A percentile compares a stretch with the other conserved stretches of the same genome.
phyloP scores from a whole-genome alignment of 345 rosid species.

The Garcia nutans region DNA sequence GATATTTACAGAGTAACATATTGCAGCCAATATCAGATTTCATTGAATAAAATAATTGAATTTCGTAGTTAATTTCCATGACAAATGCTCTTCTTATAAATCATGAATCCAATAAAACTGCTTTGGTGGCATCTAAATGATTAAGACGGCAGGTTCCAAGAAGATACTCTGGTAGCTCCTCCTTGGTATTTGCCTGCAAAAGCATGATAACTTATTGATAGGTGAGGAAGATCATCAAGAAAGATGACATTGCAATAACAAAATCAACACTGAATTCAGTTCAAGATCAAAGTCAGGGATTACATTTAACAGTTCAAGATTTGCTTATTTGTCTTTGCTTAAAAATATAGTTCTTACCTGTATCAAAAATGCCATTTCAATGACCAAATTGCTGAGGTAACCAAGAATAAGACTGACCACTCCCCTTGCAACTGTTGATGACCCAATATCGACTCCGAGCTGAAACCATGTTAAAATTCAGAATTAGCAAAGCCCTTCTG shows the following conservation, averaged over 20 bases:
- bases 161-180: conserved; percentile 90
- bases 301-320: not conserved
- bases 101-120: conserved; percentile 48
- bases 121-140: conserved; percentile 73
- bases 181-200: conserved; percentile 77
- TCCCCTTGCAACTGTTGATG: conserved; percentile 94
- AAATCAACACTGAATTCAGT: no score
- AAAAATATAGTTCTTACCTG: conserved; percentile 48
- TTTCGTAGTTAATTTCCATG: not conserved
- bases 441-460: conserved; percentile 92
- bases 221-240: not conserved
- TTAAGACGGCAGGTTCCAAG: conserved; percentile 87
- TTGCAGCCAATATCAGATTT: conserved; percentile 14
- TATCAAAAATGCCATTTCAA: conserved; percentile 90
- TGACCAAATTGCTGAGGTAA: conserved; percentile 86
- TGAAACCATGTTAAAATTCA: conserved; percentile 31
- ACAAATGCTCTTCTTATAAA: not conserved
- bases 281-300: not conserved
- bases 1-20: conserved; percentile 13
- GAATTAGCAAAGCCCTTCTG: not conserved
- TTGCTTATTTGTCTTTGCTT: not conserved
- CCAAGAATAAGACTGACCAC: conserved; percentile 96
- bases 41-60: conserved; percentile 40
- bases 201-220: not conserved
- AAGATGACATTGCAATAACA: not conserved